phyloP scores from a whole-genome alignment of 768 basidiomycete genomes.

The Chalciporus piperatus region DNA sequence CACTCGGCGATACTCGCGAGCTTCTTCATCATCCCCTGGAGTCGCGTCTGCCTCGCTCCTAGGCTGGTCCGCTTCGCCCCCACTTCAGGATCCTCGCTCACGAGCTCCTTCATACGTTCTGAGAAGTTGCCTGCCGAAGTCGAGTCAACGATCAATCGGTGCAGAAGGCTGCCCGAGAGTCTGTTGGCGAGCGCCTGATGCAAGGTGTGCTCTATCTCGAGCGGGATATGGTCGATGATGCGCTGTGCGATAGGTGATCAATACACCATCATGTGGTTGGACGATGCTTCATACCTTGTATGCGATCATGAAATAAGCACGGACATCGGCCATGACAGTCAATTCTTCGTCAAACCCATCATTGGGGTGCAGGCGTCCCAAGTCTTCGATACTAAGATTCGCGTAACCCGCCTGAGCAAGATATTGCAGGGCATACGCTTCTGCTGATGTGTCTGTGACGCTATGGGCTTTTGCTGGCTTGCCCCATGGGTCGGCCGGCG shows the following conservation, averaged over 20 bases:
- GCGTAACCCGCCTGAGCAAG: conserved; percentile 33
- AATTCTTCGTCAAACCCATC: conserved; percentile 42
- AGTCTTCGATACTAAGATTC: conserved; percentile 19
- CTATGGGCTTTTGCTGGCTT: no score
- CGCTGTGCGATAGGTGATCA: no score
- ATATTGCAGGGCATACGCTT: conserved; percentile 16
- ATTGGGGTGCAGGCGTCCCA: conserved; percentile 23
- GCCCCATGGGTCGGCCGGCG: no score
- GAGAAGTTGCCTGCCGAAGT: conserved; percentile 9
- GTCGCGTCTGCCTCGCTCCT: conserved; percentile 29
- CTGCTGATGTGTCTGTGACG: no score
- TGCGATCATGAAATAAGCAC: conserved; percentile 55
- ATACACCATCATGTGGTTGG: no score
- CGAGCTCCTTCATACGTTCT: conserved; percentile 38
- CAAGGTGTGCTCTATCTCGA: no score
- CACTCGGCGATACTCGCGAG: conserved; percentile 29
- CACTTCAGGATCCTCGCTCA: conserved; percentile 45
- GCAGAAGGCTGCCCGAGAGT: conserved; percentile 37
- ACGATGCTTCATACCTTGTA: conserved; percentile 39
- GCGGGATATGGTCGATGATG: no score
- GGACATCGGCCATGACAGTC: conserved; percentile 52
- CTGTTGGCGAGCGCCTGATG: conserved; percentile 32
- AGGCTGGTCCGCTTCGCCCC: conserved; percentile 36
- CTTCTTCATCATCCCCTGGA: conserved; percentile 40
- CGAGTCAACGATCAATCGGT: conserved; percentile 27